phyloP scores from a whole-genome alignment of 2,329 filamentous ascomycete species.

The Aspergillus phoenicis region DNA sequence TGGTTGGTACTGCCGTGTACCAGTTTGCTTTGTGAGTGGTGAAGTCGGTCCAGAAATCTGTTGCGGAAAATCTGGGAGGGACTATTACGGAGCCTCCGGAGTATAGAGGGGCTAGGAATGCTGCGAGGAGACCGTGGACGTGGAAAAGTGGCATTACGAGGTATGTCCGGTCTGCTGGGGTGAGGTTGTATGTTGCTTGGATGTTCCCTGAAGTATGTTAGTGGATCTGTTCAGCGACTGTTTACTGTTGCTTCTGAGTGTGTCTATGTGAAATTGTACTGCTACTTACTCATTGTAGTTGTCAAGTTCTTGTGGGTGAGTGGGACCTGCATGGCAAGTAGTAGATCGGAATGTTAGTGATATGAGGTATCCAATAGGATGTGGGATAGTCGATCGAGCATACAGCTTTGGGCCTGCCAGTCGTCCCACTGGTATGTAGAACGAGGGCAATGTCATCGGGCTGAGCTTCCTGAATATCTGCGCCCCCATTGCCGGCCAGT shows the following conservation, averaged over 20 bases:
- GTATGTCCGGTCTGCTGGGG: constrained; percentile 72
- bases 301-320: constrained; percentile 80
- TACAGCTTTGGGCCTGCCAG: constrained; percentile 80
- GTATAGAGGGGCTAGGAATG: constrained; percentile 73
- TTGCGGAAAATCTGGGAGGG: constrained; percentile 76
- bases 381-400: constrained; percentile 24
- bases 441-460: constrained; percentile 81
- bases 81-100: constrained; percentile 80
- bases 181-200: constrained; percentile 73
- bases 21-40: constrained; percentile 74
- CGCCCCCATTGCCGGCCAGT: constrained; percentile 55
- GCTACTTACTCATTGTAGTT: constrained; percentile 70
- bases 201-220: constrained; percentile 64
- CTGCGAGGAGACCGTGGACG: constrained; percentile 84
- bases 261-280: constrained; percentile 3
- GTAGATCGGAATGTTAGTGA: constrained; percentile 11
- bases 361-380: not conserved
- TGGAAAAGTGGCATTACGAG: constrained; percentile 91
- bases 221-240: constrained; percentile 1
- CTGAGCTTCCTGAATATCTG: constrained; percentile 58
- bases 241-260: not conserved
- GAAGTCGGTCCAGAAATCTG: constrained; percentile 81
- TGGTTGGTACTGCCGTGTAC: constrained; percentile 92
- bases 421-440: constrained; percentile 82
- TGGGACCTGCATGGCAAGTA: constrained; percentile 56